Evolutionary conservation across 1,139 yeast species (phyloP).

Genomic region (Candida sp.): DNA sequence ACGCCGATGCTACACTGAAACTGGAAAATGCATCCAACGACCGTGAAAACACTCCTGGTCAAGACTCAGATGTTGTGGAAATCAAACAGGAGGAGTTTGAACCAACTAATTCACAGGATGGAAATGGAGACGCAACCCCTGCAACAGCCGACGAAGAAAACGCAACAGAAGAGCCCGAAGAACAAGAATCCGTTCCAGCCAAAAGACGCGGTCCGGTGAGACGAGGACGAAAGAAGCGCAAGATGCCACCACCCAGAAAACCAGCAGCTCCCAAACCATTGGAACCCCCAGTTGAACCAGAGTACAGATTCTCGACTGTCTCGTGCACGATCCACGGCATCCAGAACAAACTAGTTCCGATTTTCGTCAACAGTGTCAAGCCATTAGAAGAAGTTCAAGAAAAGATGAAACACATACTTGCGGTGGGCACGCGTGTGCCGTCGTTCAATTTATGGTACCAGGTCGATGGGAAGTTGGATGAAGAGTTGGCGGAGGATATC

Average conservation of each 20-base stretch:
- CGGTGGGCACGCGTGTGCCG: constrained; percentile 63
- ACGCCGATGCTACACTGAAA: constrained; percentile 1
- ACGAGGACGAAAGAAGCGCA: constrained; percentile 24
- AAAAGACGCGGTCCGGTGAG: constrained; percentile 25
- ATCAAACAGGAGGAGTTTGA: constrained; percentile 9
- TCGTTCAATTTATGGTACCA: constrained; percentile 83
- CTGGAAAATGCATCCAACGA: background rate
- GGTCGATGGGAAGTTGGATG: constrained; percentile 80
- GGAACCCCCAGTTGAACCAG: constrained; percentile 42
- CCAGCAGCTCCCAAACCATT: constrained; percentile 26
- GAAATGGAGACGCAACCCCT: too few relatives aligned
- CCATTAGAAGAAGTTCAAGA: constrained; percentile 57
- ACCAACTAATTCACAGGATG: background rate
- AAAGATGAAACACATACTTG: constrained; percentile 65
- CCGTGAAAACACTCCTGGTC: background rate
- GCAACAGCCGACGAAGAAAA: constrained; percentile 14
- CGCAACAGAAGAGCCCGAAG: background rate
- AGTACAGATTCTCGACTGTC: constrained; percentile 57
- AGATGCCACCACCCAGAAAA: constrained; percentile 22
- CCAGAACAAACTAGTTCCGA: constrained; percentile 68
- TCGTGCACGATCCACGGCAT: constrained; percentile 68
- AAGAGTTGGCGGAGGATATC: constrained; percentile 52
- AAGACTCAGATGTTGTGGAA: constrained; percentile 1
- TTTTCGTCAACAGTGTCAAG: constrained; percentile 71
- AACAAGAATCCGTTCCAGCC: constrained; percentile 12